A percentile compares a stretch with the other conserved stretches of the same genome.
These are phyloP conservation scores for Boletellus ananas DNA, from an alignment of 768 basidiomycete genomes.

Conservation along the genomic window DNA sequence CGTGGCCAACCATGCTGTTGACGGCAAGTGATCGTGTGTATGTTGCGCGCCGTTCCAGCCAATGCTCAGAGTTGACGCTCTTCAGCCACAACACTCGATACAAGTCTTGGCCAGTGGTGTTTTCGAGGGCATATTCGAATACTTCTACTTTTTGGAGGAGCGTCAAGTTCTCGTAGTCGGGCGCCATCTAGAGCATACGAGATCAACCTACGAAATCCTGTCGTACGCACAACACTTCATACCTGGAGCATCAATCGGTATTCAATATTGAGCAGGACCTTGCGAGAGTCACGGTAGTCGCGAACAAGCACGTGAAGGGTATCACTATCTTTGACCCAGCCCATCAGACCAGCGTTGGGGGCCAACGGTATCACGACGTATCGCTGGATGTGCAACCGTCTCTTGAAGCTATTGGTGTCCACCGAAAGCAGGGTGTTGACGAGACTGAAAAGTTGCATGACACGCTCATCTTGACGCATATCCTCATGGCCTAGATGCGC, in stretches of 20 bases:
- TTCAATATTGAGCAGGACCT: conserved; percentile 96
- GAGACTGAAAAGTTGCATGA: conserved; percentile 98
- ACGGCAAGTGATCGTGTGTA: conserved; percentile 95
- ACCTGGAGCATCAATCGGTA: conserved; percentile 99
- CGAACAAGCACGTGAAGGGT: conserved; percentile 95
- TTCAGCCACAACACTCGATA: conserved; percentile 97
- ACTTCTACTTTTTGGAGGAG: conserved; percentile 98
- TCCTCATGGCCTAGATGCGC: conserved; percentile 83
- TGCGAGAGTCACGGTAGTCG: conserved; percentile 93
- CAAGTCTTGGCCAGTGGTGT: conserved; percentile 96
- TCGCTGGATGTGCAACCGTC: conserved; percentile 90
- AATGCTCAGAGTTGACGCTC: conserved; percentile 92
- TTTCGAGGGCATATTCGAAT: conserved; percentile 97
- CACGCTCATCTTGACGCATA: conserved; percentile 96
- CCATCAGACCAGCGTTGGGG: conserved; percentile 89
- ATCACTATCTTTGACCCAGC: conserved; percentile 95
- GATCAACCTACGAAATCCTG: conserved; percentile 1
- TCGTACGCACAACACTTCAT: conserved; percentile 64
- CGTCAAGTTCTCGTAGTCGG: conserved; percentile 93
- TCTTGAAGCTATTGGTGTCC: conserved; percentile 93
- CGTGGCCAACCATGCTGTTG: conserved; percentile 98
- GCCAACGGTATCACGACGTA: conserved; percentile 93
- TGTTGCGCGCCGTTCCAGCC: conserved; percentile 93
- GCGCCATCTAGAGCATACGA: conserved; percentile 75
- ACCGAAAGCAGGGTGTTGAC: conserved; percentile 92